A percentile compares a stretch with the other conserved stretches of the same genome.
Evolutionary conservation across 1,139 yeast species (phyloP).

Genomic region (Hyphopichia pseudoburtonii): DNA sequence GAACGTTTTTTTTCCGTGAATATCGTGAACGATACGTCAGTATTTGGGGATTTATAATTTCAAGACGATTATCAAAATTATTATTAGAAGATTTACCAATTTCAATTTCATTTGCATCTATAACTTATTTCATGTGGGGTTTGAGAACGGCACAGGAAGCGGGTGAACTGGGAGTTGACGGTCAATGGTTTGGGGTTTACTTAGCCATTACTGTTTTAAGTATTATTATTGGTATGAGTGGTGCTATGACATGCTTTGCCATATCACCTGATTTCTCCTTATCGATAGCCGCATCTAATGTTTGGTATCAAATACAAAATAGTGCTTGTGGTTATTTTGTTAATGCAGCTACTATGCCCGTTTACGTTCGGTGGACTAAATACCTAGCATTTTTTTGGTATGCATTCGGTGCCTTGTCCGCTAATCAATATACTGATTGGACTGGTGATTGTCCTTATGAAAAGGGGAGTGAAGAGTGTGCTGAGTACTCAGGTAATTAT

Average conservation of each 20-base stretch:
- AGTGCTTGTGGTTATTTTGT: slow-evolving; percentile 83
- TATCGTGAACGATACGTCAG: slow-evolving; percentile 69
- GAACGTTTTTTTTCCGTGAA: slow-evolving; percentile 71
- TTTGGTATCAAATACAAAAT: slow-evolving; percentile 69
- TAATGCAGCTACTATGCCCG: slow-evolving; percentile 74
- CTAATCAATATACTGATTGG: slow-evolving; percentile 66
- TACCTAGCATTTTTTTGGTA: slow-evolving; percentile 78
- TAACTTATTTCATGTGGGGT: slow-evolving; percentile 81
- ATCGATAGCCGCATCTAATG: slow-evolving; percentile 62
- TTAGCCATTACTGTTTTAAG: slow-evolving; percentile 58
- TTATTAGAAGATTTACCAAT: slow-evolving; percentile 70
- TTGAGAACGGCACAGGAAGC: slow-evolving; percentile 35
- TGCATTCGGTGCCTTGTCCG: slow-evolving; percentile 65
- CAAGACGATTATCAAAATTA: slow-evolving; percentile 67
- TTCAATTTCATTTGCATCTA: slow-evolving; percentile 55
- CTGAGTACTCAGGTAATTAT: slow-evolving; percentile 53
- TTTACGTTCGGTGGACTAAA: slow-evolving; percentile 82
- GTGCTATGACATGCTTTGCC: slow-evolving; percentile 58
- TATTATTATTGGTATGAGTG: slow-evolving; percentile 55
- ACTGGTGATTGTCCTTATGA: slow-evolving; percentile 56
- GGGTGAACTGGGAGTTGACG: slow-evolving; percentile 15
- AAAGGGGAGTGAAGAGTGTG: slow-evolving; percentile 22
- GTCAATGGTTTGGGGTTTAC: slow-evolving; percentile 57
- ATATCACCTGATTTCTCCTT: slow-evolving; percentile 63
- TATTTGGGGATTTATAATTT: slow-evolving; percentile 63